Evolutionary conservation across 2,329 filamentous ascomycete genomes (phyloP), one percentile per base, ranked within the genome.

Genomic region (Xenosphaeropsis pyriputrescens): DNA sequence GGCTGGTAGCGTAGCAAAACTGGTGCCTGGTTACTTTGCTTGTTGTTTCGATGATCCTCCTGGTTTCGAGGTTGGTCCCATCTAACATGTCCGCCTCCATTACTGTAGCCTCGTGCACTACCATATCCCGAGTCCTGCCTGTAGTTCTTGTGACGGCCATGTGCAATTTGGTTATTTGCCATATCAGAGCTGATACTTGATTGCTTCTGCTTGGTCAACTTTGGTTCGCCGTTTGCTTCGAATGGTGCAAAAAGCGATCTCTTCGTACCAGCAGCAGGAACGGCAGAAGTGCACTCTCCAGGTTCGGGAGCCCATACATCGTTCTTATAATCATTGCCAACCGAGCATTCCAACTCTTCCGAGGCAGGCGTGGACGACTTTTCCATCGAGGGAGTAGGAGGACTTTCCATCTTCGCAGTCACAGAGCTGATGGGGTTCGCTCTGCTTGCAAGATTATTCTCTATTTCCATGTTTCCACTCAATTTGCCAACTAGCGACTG

Each of bases 181-280:
- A 32, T 39, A 37, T 37, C 2, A 34, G 37, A 34, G 37, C 32
- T 12, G 16, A 11, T 14, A 22, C 32, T 32, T 46, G 39, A 36
- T 40, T 31, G 3, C 41, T 43, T 11, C 29, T 15, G 17, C 11
- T 32, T 38, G 11, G 50, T 43, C 29, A 56, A 55, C 36, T 59
- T 59, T 22, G 57, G 47, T 29, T 45, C 40, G 18, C 57, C 57
- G 22, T 53, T 53, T 14, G 58, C 57, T 29, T 55, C 56, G 11
- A 59, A 40, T 32, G 54, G 51, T 39, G 54, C 54, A 40, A 59
- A 49, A 30, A 51, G 40, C 18, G 49, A 49, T 39, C 56, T 53
- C 11, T 47, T 53, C 13, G 50, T 45, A 42, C 53, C 48, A 35
- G 35, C 39, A 12, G 31, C 17, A n/a, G 36, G 14, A 12, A 39